Base-by-base conservation (phyloP, 768 basidiomycete species). In the Lepiota venenata region DNA sequence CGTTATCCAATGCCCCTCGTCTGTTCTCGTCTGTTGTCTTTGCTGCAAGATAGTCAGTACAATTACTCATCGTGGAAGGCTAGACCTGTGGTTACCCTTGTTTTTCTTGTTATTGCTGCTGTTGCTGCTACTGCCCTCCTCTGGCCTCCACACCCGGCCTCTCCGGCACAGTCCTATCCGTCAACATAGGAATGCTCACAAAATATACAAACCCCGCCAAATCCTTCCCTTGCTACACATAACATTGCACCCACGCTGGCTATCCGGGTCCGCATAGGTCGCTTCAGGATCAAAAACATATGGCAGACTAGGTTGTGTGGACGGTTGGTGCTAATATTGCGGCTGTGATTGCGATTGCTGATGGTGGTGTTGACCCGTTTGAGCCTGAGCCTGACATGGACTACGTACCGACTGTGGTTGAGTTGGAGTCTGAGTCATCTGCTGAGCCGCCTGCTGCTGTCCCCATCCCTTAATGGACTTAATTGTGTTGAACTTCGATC, bases 171-270 rank as follows among this genome's bases (percentile, higher is more conserved):
- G 47, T 65, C 4, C 60, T 67, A 49, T 81, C 82, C 60, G 81
- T 85, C 41, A 92, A 75, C 2, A 88, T 90, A 6, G 89, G 90
- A 1, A 92, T 82, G 1, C 82, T 83, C 46, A 87, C 69, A 61
- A 93, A 93, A 70, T 93, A 93, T 36, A 92, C 87, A 7, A 85
- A 74, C 8, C 91, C 91, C 4, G 87, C 82, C 0, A 75, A 66
- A 55, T 92, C 91, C 43, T 69, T 80, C 3, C 91, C 91, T 21
- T 91, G 91, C 56, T 85, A 81, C 0, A 84, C 84, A 64, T 93
- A 93, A 67, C 93, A 93, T 59, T 84, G 80, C 5, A 88, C 91
- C 91, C 91, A 93, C 0, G 87, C 88, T 64, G 92, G 90, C 18
- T 89, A 58, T 91, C 90, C 51, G 83, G 80, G 64, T 93, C 91